phyloP scores from a whole-genome alignment of 495 filamentous ascomycete genomes.

The Rostrohypoxylon terebratum region DNA sequence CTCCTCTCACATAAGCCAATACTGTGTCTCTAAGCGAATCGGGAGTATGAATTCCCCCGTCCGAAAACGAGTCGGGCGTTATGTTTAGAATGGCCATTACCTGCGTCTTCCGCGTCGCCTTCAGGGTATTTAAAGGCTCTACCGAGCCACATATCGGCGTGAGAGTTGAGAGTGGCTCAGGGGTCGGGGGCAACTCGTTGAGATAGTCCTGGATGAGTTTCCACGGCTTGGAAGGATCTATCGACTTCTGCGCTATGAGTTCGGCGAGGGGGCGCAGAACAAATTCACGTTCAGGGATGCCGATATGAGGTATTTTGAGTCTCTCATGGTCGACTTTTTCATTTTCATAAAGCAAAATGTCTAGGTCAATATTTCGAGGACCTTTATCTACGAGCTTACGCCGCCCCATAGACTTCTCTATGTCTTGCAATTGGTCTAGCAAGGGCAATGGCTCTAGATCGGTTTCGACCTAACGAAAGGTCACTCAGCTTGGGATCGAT shows the following conservation, averaged over 20 bases:
- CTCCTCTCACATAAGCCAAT: slow-evolving; percentile 67
- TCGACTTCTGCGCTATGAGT: slow-evolving; percentile 72
- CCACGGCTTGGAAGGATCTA: slow-evolving; percentile 63
- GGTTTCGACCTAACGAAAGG: slow-evolving; percentile 77
- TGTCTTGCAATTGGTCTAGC: slow-evolving; percentile 81
- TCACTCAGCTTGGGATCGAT: slow-evolving; percentile 26
- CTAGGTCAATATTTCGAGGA: slow-evolving; percentile 91
- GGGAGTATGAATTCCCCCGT: slow-evolving; percentile 74
- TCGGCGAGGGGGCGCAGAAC: slow-evolving; percentile 90
- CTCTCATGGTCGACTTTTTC: slow-evolving; percentile 72
- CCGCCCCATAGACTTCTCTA: slow-evolving; percentile 82
- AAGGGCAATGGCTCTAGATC: slow-evolving; percentile 77
- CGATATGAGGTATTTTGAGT: slow-evolving; percentile 83
- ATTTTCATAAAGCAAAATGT: slow-evolving; percentile 89
- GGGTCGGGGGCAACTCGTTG: slow-evolving; percentile 66
- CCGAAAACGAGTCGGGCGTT: slow-evolving; percentile 97
- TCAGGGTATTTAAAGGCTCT: slow-evolving; percentile 71
- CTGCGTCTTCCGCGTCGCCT: slow-evolving; percentile 73
- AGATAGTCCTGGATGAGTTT: slow-evolving; percentile 70
- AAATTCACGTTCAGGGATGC: slow-evolving; percentile 93
- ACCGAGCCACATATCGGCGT: slow-evolving; percentile 73
- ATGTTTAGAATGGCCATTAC: slow-evolving; percentile 96
- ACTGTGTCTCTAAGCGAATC: slow-evolving; percentile 61
- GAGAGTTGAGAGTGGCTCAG: slow-evolving; percentile 70
- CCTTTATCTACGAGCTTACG: slow-evolving; percentile 92